These are phyloP conservation scores for Phytophthora crassamura DNA, from an alignment of 352 stramenopile species.

Conservation along the genomic window DNA sequence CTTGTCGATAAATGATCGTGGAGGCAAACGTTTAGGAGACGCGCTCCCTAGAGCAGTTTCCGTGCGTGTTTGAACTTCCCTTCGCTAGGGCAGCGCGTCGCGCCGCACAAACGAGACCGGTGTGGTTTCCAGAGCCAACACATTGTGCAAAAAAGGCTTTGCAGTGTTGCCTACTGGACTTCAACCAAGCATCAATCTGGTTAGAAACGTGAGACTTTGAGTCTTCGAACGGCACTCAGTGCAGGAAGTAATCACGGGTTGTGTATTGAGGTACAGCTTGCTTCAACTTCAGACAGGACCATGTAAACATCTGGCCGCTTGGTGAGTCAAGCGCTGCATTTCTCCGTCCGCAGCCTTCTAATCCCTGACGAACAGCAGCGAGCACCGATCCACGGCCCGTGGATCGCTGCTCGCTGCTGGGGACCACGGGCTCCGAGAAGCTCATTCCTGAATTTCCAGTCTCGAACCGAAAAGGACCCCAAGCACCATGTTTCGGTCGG, in stretches of 20 bases:
- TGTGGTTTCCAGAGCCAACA: too few species aligned
- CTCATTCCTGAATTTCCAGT: constrained; percentile 24
- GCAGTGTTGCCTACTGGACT: not conserved
- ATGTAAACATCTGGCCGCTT: not conserved
- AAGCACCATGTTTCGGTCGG: constrained; percentile 21
- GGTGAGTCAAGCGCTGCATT: constrained; percentile 17
- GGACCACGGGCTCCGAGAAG: constrained; percentile 3
- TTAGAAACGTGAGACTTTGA: not conserved
- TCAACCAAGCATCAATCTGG: constrained; percentile 9
- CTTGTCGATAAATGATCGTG: too few species aligned
- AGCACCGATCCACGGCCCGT: too few species aligned
- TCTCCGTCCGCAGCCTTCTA: constrained; percentile 1
- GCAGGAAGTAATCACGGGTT: not conserved
- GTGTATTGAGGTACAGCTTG: constrained; percentile 21
- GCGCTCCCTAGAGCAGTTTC: too few species aligned
- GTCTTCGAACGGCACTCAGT: not conserved
- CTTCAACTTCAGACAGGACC: constrained; percentile 20
- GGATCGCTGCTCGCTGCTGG: too few species aligned
- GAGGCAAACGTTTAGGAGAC: too few species aligned
- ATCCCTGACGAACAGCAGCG: not conserved
- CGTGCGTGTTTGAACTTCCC: too few species aligned
- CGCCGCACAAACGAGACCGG: too few species aligned
- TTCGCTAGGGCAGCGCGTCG: too few species aligned
- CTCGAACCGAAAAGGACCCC: not conserved
- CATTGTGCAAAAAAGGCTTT: too few species aligned